These are phyloP conservation scores for Gaertneriomyces sp. DNA, from an alignment of 192 early-diverging fungal genomes.

Conservation along the genomic window DNA sequence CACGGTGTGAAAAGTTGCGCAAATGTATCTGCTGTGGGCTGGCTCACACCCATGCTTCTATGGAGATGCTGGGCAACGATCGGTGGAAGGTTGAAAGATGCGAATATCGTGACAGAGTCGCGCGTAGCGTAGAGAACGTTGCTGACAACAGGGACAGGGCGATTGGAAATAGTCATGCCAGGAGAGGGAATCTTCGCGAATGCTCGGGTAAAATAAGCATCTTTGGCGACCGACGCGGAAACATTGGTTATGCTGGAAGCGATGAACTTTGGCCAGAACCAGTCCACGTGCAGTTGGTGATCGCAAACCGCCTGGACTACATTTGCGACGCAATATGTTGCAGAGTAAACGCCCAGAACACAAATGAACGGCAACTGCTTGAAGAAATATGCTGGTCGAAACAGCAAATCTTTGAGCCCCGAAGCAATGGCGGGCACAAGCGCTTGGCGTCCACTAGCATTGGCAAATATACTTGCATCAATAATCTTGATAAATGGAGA, in stretches of 20 bases:
- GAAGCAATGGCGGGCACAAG: slow-evolving; percentile 19
- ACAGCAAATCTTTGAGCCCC: slow-evolving; percentile 28
- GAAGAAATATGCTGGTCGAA: slow-evolving; percentile 22
- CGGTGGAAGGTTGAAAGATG: slow-evolving; percentile 46
- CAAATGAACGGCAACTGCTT: slow-evolving; percentile 28
- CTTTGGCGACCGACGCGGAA: slow-evolving; percentile 32
- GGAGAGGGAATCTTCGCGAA: slow-evolving; percentile 11
- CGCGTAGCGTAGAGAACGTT: slow-evolving; percentile 28
- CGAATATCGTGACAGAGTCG: slow-evolving; percentile 41
- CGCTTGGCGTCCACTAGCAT: slow-evolving; percentile 30
- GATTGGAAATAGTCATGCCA: not conserved
- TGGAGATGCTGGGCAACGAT: slow-evolving; percentile 25
- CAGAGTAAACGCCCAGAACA: slow-evolving; percentile 33
- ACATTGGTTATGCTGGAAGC: slow-evolving; percentile 35
- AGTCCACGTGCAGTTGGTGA: not conserved
- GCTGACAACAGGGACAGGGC: slow-evolving; percentile 24
- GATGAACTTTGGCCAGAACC: slow-evolving; percentile 35
- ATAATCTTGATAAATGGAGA: slow-evolving; percentile 37
- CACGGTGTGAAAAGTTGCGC: slow-evolving; percentile 44
- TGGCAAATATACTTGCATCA: slow-evolving; percentile 41
- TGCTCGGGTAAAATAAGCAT: slow-evolving; percentile 32
- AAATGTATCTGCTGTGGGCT: slow-evolving; percentile 15
- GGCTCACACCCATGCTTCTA: not conserved
- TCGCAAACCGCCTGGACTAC: slow-evolving; percentile 24
- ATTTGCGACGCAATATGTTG: slow-evolving; percentile 43